phyloP scores from a whole-genome alignment of 495 filamentous ascomycete genomes.

The Umbilicaria muhlenbergii region DNA sequence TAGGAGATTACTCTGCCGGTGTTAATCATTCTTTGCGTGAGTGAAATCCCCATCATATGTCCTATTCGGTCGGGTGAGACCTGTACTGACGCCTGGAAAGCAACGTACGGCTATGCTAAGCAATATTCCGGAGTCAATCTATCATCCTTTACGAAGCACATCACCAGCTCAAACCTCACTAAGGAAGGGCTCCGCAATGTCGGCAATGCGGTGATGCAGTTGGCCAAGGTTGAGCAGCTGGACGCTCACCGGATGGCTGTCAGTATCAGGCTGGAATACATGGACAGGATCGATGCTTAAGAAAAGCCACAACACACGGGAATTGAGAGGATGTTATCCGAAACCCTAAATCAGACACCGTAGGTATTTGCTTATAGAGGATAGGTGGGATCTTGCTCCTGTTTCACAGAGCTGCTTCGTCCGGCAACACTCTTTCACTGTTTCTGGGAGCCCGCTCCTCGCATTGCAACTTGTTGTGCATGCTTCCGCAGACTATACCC shows the following conservation, averaged over 20 bases:
- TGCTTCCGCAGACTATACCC: too few relatives aligned
- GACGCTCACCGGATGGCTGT: conserved; percentile 91
- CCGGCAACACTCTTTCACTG: too few relatives aligned
- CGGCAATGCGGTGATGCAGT: conserved; percentile 76
- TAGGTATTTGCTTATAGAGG: not conserved
- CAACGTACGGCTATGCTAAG: conserved; percentile 93
- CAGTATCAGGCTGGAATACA: conserved; percentile 61
- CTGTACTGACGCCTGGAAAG: conserved; percentile 27
- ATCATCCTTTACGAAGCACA: conserved; percentile 88
- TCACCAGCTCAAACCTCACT: conserved; percentile 82
- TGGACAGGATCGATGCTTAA: conserved; percentile 25
- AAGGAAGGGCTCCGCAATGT: conserved; percentile 71
- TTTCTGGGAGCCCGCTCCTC: too few relatives aligned
- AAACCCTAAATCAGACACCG: not conserved
- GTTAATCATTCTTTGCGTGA: conserved; percentile 95
- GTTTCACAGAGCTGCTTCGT: not conserved
- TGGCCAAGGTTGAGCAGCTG: conserved; percentile 86
- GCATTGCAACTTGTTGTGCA: too few relatives aligned
- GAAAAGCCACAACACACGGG: not conserved
- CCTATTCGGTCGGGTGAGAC: not conserved
- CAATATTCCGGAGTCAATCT: conserved; percentile 97
- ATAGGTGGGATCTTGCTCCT: not conserved
- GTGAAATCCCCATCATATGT: conserved; percentile 19
- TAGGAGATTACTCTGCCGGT: conserved; percentile 94
- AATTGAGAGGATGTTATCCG: not conserved